Evolutionary conservation across 441 rosid species (phyloP).

Genomic region (Erodium moschatum): DNA sequence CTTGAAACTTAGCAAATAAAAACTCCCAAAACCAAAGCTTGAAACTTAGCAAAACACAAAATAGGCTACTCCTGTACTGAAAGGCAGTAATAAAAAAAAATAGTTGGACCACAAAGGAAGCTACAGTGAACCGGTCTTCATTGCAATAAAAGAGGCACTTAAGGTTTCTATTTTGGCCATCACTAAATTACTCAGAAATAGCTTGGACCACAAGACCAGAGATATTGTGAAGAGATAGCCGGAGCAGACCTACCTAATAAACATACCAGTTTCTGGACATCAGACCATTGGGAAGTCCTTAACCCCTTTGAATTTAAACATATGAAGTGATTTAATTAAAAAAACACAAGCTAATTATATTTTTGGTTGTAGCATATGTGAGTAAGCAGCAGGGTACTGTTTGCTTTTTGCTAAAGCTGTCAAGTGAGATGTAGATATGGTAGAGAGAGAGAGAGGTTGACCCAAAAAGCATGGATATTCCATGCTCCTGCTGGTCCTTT

Average conservation of each 20-base stretch:
- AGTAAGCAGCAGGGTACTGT: background rate
- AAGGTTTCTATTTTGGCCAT: background rate
- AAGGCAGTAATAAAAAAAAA: background rate
- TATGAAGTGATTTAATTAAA: background rate
- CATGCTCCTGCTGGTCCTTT: slow-evolving; percentile 21
- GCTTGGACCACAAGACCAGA: background rate
- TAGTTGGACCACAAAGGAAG: background rate
- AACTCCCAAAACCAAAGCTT: background rate
- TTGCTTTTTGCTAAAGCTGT: slow-evolving; percentile 15
- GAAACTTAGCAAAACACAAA: background rate
- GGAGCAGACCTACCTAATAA: background rate
- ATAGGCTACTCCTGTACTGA: background rate
- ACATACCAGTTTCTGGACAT: background rate
- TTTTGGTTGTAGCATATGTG: background rate
- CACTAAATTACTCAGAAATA: background rate
- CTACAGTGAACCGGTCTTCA: background rate
- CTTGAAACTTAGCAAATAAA: background rate
- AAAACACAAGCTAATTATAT: background rate
- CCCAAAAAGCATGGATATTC: slow-evolving; percentile 24
- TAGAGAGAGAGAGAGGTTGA: slow-evolving; percentile 7
- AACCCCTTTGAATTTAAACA: background rate
- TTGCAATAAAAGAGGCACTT: background rate
- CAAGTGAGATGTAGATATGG: slow-evolving; percentile 18
- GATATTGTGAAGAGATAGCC: too few species aligned
- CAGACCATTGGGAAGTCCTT: background rate